Evolutionary conservation across 371 early-diverging fungal species (phyloP).

Genomic region (Thermomucor indicae-seudaticae): DNA sequence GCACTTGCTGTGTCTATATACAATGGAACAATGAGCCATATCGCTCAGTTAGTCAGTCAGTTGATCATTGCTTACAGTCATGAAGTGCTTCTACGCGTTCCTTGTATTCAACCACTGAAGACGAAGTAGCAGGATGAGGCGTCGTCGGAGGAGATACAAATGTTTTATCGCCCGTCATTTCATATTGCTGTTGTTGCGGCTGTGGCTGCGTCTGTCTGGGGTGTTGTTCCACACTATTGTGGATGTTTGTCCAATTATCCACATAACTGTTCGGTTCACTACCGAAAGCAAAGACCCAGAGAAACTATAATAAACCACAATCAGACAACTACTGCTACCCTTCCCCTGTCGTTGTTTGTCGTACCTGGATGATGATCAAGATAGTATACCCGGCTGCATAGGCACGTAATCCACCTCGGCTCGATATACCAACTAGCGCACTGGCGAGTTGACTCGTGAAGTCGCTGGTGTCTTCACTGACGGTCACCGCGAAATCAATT

Average conservation of each 20-base stretch:
- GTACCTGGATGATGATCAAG: conserved; percentile 38
- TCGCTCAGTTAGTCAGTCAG: not conserved
- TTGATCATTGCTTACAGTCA: conserved; percentile 12
- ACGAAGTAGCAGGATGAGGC: conserved; percentile 14
- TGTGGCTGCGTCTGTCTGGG: conserved; percentile 4
- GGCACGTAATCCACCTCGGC: conserved; percentile 18
- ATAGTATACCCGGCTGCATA: conserved; percentile 39
- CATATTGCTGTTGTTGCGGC: conserved; percentile 9
- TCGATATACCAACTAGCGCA: too few species aligned
- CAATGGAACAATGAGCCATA: not conserved
- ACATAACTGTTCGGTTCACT: conserved; percentile 37
- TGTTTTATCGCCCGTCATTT: conserved; percentile 27
- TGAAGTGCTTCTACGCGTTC: conserved; percentile 28
- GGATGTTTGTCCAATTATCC: conserved; percentile 18
- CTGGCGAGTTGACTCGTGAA: too few species aligned
- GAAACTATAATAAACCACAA: conserved; percentile 16
- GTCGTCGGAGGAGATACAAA: conserved; percentile 9
- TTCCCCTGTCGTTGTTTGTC: not conserved
- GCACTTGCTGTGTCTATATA: conserved; percentile 70
- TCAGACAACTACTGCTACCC: not conserved
- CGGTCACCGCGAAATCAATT: conserved; percentile 22
- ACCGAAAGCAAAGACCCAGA: conserved; percentile 46
- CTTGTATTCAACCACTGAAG: conserved; percentile 16
- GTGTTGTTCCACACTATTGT: conserved; percentile 15
- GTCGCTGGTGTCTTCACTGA: not conserved